These are phyloP conservation scores for Nicotiana benthamiana DNA, from an alignment of 257 asterid species.

Conservation along the genomic window DNA sequence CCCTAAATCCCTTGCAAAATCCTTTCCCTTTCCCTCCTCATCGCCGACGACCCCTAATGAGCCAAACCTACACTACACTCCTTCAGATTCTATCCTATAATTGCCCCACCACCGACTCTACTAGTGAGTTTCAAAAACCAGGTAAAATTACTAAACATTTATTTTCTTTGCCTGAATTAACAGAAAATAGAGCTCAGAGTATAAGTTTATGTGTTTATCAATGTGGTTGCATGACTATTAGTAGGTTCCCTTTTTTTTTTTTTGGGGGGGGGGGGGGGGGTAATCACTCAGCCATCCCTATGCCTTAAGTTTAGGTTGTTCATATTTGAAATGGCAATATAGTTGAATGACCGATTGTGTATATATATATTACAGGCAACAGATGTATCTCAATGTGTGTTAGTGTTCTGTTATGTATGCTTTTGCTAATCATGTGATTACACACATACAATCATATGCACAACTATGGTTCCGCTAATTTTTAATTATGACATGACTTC, in stretches of 20 bases:
- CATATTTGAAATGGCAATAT: too few relatives aligned
- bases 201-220: neutral
- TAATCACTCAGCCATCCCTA: too few relatives aligned
- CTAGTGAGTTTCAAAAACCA: conserved; percentile 16
- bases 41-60: conserved; percentile 57
- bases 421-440: neutral
- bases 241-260: neutral
- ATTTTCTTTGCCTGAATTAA: neutral
- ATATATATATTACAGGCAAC: neutral
- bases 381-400: neutral
- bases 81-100: conserved; percentile 28
- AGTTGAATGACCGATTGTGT: neutral
- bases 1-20: conserved; percentile 21
- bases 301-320: too few relatives aligned
- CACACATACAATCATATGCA: neutral
- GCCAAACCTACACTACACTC: conserved; percentile 48
- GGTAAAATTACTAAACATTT: conserved; percentile 26
- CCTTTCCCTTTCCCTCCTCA: conserved; percentile 15
- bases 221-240: neutral
- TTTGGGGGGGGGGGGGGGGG: too few relatives aligned
- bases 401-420: neutral
- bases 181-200: neutral
- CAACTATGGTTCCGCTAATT: neutral
- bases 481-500: neutral
- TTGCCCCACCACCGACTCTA: conserved; percentile 16